These are phyloP conservation scores for Epichloe gansuensis DNA, from an alignment of 2,329 filamentous ascomycete genomes.

Conservation along the genomic window DNA sequence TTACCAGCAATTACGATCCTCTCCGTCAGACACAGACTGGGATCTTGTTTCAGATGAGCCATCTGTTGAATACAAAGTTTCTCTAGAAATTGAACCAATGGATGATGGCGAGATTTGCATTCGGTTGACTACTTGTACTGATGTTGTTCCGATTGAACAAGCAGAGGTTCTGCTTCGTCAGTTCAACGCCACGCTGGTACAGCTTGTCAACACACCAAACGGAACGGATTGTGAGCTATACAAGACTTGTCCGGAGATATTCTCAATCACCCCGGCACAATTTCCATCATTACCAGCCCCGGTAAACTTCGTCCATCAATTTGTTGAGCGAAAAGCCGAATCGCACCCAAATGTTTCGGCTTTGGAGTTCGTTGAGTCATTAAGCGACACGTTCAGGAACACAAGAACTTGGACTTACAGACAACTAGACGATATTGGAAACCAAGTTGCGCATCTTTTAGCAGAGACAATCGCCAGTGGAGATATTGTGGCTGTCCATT, in stretches of 20 bases:
- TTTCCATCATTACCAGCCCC: conserved; percentile 43
- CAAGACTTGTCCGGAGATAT: conserved; percentile 25
- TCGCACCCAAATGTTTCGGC: conserved; percentile 49
- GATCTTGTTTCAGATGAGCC: conserved; percentile 51
- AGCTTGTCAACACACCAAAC: conserved; percentile 41
- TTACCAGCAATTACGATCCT: conserved; percentile 52
- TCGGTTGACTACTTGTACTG: conserved; percentile 52
- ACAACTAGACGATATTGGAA: conserved; percentile 59
- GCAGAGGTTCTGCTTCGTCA: conserved; percentile 56
- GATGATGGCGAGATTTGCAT: conserved; percentile 38
- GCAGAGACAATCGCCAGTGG: conserved; percentile 37
- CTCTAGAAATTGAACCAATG: conserved; percentile 61
- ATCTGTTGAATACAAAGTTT: conserved; percentile 65
- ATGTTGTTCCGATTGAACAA: conserved; percentile 56
- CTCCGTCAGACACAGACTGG: conserved; percentile 35
- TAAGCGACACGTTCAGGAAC: conserved; percentile 32
- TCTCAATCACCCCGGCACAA: conserved; percentile 55
- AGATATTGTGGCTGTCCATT: conserved; percentile 61
- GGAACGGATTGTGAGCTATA: conserved; percentile 27
- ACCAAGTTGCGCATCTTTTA: conserved; percentile 59
- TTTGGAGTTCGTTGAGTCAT: conserved; percentile 59
- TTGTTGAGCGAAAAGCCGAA: conserved; percentile 55
- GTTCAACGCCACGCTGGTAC: conserved; percentile 53
- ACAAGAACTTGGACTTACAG: conserved; percentile 58
- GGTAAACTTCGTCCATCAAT: conserved; percentile 57